phyloP scores from a whole-genome alignment of 495 filamentous ascomycete species.

The Hypoxylon trugodes region DNA sequence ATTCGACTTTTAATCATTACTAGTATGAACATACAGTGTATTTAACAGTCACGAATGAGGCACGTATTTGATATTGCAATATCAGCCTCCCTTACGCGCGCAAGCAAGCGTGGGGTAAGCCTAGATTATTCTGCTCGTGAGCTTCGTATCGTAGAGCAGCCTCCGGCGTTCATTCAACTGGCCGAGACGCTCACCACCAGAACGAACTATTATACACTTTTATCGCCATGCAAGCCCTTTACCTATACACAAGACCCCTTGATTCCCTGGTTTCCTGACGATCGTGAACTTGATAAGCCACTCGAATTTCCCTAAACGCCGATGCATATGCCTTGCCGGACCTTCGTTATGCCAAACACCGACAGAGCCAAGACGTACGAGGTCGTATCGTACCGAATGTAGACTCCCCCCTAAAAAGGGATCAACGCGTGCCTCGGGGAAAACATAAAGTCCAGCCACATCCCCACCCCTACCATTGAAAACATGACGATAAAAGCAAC shows the following conservation, averaged over 20 bases:
- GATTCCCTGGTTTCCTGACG: slow-evolving; percentile 18
- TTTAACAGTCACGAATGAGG: too few species aligned
- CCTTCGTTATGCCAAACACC: slow-evolving; percentile 24
- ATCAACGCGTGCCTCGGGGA: slow-evolving; percentile 21
- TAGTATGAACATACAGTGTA: too few species aligned
- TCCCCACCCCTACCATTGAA: slow-evolving; percentile 15
- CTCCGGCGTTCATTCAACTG: slow-evolving; percentile 1
- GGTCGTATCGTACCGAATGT: slow-evolving; percentile 14
- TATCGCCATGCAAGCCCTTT: slow-evolving; percentile 34
- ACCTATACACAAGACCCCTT: slow-evolving; percentile 38
- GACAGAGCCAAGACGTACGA: slow-evolving; percentile 6
- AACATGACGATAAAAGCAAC: slow-evolving; percentile 23
- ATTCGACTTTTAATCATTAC: too few species aligned
- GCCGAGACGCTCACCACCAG: slow-evolving; percentile 12
- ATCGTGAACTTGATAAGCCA: slow-evolving; percentile 9
- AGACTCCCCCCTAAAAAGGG: slow-evolving; percentile 1
- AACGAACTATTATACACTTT: slow-evolving; percentile 39
- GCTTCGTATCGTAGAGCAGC: slow-evolving; percentile 9
- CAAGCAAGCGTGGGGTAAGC: background rate
- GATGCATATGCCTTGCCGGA: slow-evolving; percentile 37
- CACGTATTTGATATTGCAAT: background rate
- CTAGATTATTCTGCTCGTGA: slow-evolving; percentile 5
- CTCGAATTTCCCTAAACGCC: slow-evolving; percentile 30
- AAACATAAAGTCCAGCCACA: slow-evolving; percentile 22
- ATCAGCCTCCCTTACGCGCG: background rate